These are phyloP conservation scores for Singerocomus inundabilis DNA, from an alignment of 1,284 basidiomycete genomes.

Conservation along the genomic window DNA sequence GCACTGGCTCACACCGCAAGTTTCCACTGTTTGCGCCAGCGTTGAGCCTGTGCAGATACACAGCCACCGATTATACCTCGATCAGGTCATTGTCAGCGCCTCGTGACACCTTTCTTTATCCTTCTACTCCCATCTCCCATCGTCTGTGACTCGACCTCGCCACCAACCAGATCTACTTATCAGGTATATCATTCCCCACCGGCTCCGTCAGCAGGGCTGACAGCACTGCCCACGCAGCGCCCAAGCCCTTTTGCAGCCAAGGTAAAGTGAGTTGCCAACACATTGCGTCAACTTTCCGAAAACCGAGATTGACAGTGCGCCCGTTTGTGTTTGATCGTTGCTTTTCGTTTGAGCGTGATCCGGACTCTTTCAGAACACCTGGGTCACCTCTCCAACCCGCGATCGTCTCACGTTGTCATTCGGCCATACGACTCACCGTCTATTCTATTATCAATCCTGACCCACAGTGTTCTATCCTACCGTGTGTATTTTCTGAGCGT, in stretches of 20 bases:
- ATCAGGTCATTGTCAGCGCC: background rate
- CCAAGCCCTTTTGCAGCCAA: background rate
- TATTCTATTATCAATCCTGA: conserved; percentile 9
- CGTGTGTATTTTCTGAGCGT: conserved; percentile 14
- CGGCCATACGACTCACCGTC: conserved; percentile 13
- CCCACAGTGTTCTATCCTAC: conserved; percentile 1
- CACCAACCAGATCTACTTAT: conserved; percentile 12
- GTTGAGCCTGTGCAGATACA: conserved; percentile 15
- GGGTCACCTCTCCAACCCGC: background rate
- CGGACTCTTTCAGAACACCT: conserved; percentile 11
- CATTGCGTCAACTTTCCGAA: background rate
- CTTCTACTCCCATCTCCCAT: conserved; percentile 17
- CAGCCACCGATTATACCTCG: conserved; percentile 28
- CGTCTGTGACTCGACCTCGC: conserved; percentile 16
- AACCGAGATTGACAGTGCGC: conserved; percentile 7
- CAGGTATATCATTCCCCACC: background rate
- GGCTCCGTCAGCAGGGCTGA: background rate
- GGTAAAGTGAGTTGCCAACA: conserved; percentile 6
- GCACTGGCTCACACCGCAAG: no score
- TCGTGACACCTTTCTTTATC: conserved; percentile 11
- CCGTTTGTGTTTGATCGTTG: background rate
- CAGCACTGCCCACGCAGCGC: background rate
- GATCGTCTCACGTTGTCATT: conserved; percentile 8
- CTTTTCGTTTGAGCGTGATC: conserved; percentile 4
- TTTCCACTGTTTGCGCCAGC: no score